These are phyloP conservation scores for Puccinia polysora DNA, from an alignment of 1,284 basidiomycete genomes.

Conservation along the genomic window DNA sequence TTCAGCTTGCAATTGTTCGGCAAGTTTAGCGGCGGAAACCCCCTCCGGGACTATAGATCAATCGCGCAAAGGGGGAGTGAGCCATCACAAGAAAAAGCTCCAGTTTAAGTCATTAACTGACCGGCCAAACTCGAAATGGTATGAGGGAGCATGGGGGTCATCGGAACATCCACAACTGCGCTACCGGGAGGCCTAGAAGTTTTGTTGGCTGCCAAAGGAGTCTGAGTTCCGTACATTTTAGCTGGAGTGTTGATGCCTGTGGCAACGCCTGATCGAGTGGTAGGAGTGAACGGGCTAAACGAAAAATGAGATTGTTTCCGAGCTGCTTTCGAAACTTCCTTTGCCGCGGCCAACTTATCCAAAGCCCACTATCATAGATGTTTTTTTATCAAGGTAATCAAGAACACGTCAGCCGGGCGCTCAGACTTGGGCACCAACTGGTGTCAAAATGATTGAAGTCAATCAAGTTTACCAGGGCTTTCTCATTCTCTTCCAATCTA, in stretches of 20 bases:
- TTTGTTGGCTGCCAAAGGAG: background rate
- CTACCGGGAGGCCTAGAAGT: background rate
- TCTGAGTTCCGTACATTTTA: constrained; percentile 16
- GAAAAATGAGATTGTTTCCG: constrained; percentile 1
- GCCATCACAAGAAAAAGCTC: no score
- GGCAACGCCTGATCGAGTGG: background rate
- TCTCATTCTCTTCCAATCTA: constrained; percentile 31
- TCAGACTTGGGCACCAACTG: background rate
- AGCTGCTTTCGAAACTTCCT: constrained; percentile 11
- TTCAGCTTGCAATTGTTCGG: constrained; percentile 47
- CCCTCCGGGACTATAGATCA: constrained; percentile 2
- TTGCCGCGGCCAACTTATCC: constrained; percentile 46
- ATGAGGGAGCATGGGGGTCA: constrained; percentile 10
- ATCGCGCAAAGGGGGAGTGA: background rate
- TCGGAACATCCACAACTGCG: constrained; percentile 9
- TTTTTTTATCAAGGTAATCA: background rate
- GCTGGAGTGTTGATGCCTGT: constrained; percentile 27
- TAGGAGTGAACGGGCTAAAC: background rate
- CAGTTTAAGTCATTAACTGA: constrained; percentile 4
- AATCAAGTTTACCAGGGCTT: constrained; percentile 22
- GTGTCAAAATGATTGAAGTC: background rate
- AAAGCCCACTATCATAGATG: constrained; percentile 43
- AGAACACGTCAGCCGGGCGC: background rate
- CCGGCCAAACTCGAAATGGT: background rate
- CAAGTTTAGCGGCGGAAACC: constrained; percentile 9